Base-by-base conservation (phyloP, 2,329 filamentous ascomycete species). In the Xylariaceae sp. region DNA sequence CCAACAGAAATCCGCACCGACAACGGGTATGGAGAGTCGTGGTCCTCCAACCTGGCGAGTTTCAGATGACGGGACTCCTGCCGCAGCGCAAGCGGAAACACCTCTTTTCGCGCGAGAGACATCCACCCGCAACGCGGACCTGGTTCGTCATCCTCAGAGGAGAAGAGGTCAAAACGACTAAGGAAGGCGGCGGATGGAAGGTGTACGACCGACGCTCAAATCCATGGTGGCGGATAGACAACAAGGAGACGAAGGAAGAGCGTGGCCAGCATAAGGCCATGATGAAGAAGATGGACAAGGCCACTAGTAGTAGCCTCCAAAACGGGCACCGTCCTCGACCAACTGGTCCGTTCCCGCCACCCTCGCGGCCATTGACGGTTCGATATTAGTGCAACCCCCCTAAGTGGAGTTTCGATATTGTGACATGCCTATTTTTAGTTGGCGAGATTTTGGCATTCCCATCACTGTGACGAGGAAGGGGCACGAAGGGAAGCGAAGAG, bases 21-120 rank as follows among this genome's bases (percentile, higher is more conserved):
- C 57, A 60, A 13, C 67, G 66, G 1, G 68, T 68, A 51, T 69
- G 68, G 67, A 62, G 61, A 2, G 53, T 68, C n/a, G 60, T 67
- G 9, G 51, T 68, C 2, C 61, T 68, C 13, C 58, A 64, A 35
- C 57, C 65, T 18, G 56, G 63, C 44, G 67, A 68, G 53, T 65
- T 63, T 47, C 62, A 49, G 39, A 65, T 69, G 61, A 69, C 66
- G 1, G 61, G 67, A 44, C 57, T 64, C 47, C 50, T 64, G n/a
- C 68, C 68, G 8, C 58, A 68, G 55, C 65, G 62, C 51, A 67
- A 66, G 61, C 63, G 63, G 54, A 58, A 37, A 44, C 53, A 58
- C 17, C 8, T 69, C 5, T 66, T 69, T 59, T 59, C 66, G 9
- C 57, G 62, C 5, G 60, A 60, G 52, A 61, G 30, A 51, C 45